Evolutionary conservation across 2,329 filamentous ascomycete species (phyloP), one percentile per base, ranked within the genome.

Genomic region (Colletotrichum tanaceti): DNA sequence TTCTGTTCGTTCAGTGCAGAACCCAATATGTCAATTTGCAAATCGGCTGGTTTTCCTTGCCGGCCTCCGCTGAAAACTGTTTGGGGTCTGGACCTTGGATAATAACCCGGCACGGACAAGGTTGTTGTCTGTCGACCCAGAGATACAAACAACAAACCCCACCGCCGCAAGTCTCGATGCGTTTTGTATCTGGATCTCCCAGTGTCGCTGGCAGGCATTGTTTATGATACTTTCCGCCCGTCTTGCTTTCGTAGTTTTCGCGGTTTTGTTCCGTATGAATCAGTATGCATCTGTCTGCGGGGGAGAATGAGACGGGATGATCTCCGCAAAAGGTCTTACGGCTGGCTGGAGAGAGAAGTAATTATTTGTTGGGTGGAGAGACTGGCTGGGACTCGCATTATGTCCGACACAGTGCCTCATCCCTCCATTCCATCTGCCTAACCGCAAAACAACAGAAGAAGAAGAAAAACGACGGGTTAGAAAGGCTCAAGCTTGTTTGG

Each of bases 11-110:
- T 22, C 49, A 14, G 43, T 41, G 14, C 24, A 57, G 35, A 46
- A 24, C 16, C 20, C n/a, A 52, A 38, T n/a, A 9, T 53, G 22
- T 64, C 53, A 58, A 54, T 58, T 58, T 54, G 20, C 39, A 41
- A 35, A 10, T 47, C 18, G 39, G 22, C 47, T 18, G 39, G 54
- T 39, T 54, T 58, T 65, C 47, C 53, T 58, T 58, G 65, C 58
- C 22, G 24, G 28, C 53, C 53, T 64, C 65, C 47, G 28, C 53
- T 63, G 41, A 20, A 35, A 35, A 22, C 32, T 65, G 61, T 68
- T 68, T 65, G 43, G 55, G 64, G 61, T 68, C 65, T 65, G 43
- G 55, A 67, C 55, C 50, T 60, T 55, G 60, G 61, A 57, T 55
- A 59, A 20, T 7, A 53, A n/a, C 62, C 41, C 32, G 62, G 7